Percentiles rank a stretch among this genome's conserved stretches.
Conservation (phyloP, 768 basidiomycete species). For the Tricholoma sp. region DNA sequence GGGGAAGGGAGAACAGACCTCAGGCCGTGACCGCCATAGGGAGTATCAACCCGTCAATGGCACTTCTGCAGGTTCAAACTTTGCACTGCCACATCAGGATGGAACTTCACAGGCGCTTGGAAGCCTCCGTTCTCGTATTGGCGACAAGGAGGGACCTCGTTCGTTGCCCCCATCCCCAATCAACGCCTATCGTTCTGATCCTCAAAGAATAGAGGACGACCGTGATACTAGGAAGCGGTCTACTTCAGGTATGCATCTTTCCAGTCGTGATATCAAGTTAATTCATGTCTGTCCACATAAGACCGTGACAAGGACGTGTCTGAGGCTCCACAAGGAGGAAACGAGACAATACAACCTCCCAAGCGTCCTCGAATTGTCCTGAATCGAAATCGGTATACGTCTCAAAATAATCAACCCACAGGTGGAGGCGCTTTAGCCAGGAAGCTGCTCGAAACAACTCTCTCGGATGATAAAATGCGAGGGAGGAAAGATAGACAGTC, state of each 20-base stretch:
- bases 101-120: conserved; percentile 19
- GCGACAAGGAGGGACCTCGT: conserved; percentile 49
- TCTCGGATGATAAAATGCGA: conserved; percentile 52
- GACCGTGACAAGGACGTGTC: conserved; percentile 60
- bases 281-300: conserved; percentile 19
- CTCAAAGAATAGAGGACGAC: conserved; percentile 52
- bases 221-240: conserved; percentile 67
- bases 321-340: conserved; percentile 27
- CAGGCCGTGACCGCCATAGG: conserved; percentile 44
- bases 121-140: conserved; percentile 47
- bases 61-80: conserved; percentile 11
- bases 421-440: conserved; percentile 38
- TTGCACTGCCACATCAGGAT: conserved; percentile 18
- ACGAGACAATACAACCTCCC: conserved; percentile 39
- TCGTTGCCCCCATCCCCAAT: conserved; percentile 34
- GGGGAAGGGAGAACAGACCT: conserved; percentile 33
- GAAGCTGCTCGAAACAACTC: conserved; percentile 55
- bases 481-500: conserved; percentile 47
- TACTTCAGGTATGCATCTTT: conserved; percentile 48
- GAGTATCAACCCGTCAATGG: conserved; percentile 36
- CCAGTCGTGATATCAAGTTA: background rate
- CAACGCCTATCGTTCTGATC: conserved; percentile 41
- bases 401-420: conserved; percentile 23
- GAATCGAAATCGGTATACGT: conserved; percentile 45
- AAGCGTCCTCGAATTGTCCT: conserved; percentile 53